Evolutionary conservation across 2,329 filamentous ascomycete genomes (phyloP), one percentile per base, ranked within the genome.

Genomic region (Exophiala sideris): DNA sequence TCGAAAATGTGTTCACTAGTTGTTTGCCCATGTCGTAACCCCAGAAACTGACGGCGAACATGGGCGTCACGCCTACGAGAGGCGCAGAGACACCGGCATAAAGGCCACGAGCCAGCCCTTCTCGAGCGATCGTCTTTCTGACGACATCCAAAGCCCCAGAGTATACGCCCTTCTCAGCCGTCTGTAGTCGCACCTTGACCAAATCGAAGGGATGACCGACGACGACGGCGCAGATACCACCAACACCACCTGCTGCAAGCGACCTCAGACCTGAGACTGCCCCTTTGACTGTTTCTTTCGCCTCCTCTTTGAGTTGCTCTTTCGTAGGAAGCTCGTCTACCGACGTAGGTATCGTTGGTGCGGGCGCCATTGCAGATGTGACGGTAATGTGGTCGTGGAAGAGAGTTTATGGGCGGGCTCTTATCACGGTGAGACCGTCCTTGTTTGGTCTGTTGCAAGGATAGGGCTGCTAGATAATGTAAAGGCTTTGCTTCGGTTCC

Each of bases 71-170:
- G 50, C 94, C 94, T 8, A 96, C 88, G 59, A 99, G 76, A 41
- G 94, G 94, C 65, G 94, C 94, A 64, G 88, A 94, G 42, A 99
- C 92, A 71, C 94, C 94, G n/a, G 94, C 94, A 73, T 99, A 99
- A 58, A 99, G 73, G 7, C 94, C 94, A 64, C 80, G 77, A 3
- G 76, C 73, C 62, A 96, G 71, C 1, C 94, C 94, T 72, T 97
- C 92, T 58, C 88, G 82, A 24, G 91, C 91, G 57, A 99, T 75
- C 34, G 89, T 92, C 78, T 88, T 95, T 71, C 82, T 80, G 60
- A 97, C 91, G 1, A 96, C 92, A 74, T 99, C 94, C 66, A 97
- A 79, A 11, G 94, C 94, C 42, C 88, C 86, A 34, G 79, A 87
- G 75, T 99, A 99, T 34, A 96, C 88, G 45, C 94, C 94, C 73